These are phyloP conservation scores for Phytophthora chlamydospora DNA, from an alignment of 352 stramenopile species.

Conservation along the genomic window DNA sequence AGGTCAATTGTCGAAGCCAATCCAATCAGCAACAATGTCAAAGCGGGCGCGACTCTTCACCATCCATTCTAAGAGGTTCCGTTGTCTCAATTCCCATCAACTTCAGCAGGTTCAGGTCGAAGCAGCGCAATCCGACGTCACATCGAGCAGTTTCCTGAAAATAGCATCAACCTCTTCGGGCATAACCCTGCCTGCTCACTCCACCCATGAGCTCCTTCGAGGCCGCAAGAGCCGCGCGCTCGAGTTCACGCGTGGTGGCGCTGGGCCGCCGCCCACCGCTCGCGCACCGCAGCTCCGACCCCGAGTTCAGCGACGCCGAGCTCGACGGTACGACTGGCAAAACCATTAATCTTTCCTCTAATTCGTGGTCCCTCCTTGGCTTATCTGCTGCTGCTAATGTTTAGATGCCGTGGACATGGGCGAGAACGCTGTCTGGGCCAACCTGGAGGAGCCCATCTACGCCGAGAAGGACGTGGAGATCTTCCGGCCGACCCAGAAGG, in stretches of 20 bases:
- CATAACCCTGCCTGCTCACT: too few species aligned
- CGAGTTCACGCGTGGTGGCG: constrained; percentile 20
- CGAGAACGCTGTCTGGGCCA: constrained; percentile 65
- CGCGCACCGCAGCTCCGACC: constrained; percentile 66
- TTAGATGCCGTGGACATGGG: constrained; percentile 73
- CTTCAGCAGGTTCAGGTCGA: too few species aligned
- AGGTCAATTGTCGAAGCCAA: too few species aligned
- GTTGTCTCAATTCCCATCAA: too few species aligned
- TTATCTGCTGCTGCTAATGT: constrained; percentile 4
- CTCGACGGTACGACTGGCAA: constrained; percentile 43
- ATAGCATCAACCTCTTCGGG: too few species aligned
- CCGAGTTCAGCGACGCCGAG: constrained; percentile 61
- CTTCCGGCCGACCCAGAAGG: constrained; percentile 54
- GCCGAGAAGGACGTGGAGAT: constrained; percentile 77
- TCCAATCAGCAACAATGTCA: too few species aligned
- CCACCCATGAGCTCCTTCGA: constrained; percentile 49
- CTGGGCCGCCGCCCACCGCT: constrained; percentile 40
- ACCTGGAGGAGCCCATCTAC: constrained; percentile 72
- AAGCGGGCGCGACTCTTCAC: too few species aligned
- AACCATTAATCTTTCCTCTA: constrained; percentile 18
- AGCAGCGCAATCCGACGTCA: too few species aligned
- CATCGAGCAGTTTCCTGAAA: too few species aligned
- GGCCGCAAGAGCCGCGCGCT: constrained; percentile 13
- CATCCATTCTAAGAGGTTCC: too few species aligned
- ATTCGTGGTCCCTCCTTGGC: background rate